Base-by-base conservation (phyloP, 2,329 filamentous ascomycete species). In the Apiospora aurea region DNA sequence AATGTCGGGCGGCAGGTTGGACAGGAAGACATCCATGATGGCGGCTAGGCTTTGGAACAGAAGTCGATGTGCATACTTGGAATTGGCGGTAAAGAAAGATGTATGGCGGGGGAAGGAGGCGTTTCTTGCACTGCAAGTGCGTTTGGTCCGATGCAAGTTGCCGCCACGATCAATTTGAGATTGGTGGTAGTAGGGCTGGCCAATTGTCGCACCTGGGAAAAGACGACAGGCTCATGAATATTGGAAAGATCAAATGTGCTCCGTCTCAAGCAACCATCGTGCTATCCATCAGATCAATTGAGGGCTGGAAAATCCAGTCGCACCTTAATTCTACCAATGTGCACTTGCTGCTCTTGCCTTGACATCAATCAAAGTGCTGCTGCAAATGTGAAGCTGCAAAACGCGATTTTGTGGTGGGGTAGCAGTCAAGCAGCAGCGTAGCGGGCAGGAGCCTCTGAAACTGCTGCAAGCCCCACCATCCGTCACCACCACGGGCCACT, bases 21-120 rank as follows among this genome's bases (percentile, higher is more conserved):
- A 73, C 44, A 89, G 75, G 47, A 83, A 84, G 14, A 86, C 82
- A 73, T 89, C 86, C 83, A 89, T 88, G 66, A 41, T 34, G 57
- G 21, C 34, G 8, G 6, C 46, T n/a, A 49, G 46, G 21, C 18
- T 49, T 18, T 10, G 11, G 49, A 51, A 13, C 49, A 14, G 11
- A 14, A 41, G 3, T 14, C 41, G 57, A n/a, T 64, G 34, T 21
- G 57, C 57, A 64, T 64, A 21, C 57, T 64, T 24, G 18, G 2
- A 38, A 38, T 16, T 51, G 47, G 11, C 7, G 34, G 26, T 14
- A 16, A 26, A 29, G 6, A 24, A 16, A 29, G 13, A 21, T 49
- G 21, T 1, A n/a, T 21, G 46, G 46, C 21, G 8, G 46, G 18
- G 46, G 8, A 10, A 14, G 21, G 21, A n/a, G 10, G 21, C 21